A percentile compares a stretch with the other conserved stretches of the same genome.
phyloP scores from a whole-genome alignment of 345 rosid genomes.

The Eucalyptus pauciflora region DNA sequence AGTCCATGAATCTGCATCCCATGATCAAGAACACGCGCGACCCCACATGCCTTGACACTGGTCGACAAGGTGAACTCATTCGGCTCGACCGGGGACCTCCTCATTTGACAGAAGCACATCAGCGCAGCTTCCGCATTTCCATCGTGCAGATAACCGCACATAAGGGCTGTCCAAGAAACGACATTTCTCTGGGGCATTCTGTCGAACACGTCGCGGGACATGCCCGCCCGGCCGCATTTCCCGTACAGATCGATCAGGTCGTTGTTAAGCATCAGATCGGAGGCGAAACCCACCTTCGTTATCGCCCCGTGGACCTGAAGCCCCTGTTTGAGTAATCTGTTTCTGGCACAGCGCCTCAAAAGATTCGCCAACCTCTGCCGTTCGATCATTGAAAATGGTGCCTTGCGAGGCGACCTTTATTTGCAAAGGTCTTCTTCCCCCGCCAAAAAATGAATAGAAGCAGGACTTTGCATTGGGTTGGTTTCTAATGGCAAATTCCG shows the following conservation, averaged over 20 bases:
- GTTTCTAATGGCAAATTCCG: neutral
- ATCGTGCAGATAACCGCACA: conserved; percentile 48
- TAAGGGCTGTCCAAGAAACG: conserved; percentile 67
- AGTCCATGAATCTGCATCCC: conserved; percentile 65
- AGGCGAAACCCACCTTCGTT: conserved; percentile 5
- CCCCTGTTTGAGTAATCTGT: conserved; percentile 10
- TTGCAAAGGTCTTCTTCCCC: neutral
- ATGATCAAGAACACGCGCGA: conserved; percentile 18
- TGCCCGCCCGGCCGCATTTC: conserved; percentile 8
- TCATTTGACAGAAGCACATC: conserved; percentile 37
- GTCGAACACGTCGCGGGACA: conserved; percentile 25
- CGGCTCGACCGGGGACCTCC: conserved; percentile 8
- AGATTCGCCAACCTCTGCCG: conserved; percentile 20
- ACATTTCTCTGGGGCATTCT: conserved; percentile 28
- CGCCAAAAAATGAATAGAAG: neutral
- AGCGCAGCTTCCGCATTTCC: conserved; percentile 32
- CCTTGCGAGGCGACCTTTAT: neutral
- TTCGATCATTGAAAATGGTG: neutral
- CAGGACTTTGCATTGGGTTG: neutral
- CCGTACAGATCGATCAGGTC: conserved; percentile 24
- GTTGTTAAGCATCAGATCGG: conserved; percentile 19
- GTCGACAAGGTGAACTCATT: conserved; percentile 80
- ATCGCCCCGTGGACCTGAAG: conserved; percentile 19
- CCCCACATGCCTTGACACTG: conserved; percentile 59
- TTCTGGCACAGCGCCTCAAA: conserved; percentile 15